phyloP scores from a whole-genome alignment of 192 early-diverging fungal species.

The Podila clonocystis region DNA sequence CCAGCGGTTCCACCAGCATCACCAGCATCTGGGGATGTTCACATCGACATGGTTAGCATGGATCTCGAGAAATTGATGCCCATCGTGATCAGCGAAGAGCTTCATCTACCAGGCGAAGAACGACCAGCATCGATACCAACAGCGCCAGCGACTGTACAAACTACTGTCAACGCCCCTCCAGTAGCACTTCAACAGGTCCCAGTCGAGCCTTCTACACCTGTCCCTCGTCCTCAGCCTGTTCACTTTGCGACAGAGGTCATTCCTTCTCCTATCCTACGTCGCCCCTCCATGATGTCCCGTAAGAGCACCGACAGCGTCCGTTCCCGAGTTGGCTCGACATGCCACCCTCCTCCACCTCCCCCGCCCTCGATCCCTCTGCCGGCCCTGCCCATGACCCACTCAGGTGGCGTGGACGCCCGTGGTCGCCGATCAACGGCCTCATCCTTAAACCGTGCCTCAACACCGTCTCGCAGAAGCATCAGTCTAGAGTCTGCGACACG shows the following conservation, averaged over 20 bases:
- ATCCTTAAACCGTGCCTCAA: background rate
- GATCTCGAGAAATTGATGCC: constrained; percentile 24
- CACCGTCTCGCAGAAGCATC: background rate
- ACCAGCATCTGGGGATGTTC: background rate
- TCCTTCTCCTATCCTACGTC: constrained; percentile 7
- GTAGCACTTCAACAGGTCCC: background rate
- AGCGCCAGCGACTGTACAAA: background rate
- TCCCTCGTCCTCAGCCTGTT: background rate
- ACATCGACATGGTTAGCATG: constrained; percentile 27
- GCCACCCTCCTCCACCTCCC: constrained; percentile 26
- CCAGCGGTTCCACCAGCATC: background rate
- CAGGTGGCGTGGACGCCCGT: too few relatives aligned
- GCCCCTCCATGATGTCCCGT: constrained; percentile 4
- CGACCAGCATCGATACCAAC: background rate
- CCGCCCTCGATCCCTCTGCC: constrained; percentile 36
- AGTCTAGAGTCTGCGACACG: background rate
- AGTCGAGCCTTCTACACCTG: background rate
- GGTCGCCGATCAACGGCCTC: too few relatives aligned
- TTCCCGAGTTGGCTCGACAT: constrained; percentile 7
- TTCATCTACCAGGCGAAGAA: background rate
- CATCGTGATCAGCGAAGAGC: constrained; percentile 25
- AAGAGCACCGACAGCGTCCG: constrained; percentile 21
- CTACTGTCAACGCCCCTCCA: background rate
- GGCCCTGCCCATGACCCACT: constrained; percentile 9
- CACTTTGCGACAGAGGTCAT: constrained; percentile 2